A percentile compares a stretch with the other conserved stretches of the same genome.
Conservation (phyloP, 176 grass and related monocot species). For the Triticum urartu region DNA sequence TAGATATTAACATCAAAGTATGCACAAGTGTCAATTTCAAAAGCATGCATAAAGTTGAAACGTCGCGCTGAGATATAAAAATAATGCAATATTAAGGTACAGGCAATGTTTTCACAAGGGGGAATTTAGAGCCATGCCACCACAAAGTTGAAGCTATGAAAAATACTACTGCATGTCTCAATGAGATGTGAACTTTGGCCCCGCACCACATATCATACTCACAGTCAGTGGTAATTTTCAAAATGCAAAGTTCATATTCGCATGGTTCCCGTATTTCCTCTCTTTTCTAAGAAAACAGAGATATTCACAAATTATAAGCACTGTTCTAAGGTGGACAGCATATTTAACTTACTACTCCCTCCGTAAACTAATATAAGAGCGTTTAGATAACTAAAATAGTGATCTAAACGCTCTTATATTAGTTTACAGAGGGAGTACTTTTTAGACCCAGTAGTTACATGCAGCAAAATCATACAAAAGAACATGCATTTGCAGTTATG, state of each 20-base stretch:
- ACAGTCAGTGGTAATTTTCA: not conserved
- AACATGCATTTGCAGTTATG: not conserved
- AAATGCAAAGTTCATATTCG: not conserved
- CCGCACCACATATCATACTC: not conserved
- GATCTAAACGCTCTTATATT: too few relatives aligned
- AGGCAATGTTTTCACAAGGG: not conserved
- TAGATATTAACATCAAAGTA: slow-evolving; percentile 4
- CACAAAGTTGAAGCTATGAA: not conserved
- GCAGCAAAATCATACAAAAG: not conserved
- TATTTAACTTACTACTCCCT: not conserved
- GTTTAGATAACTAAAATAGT: too few relatives aligned
- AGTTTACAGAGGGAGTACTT: not conserved
- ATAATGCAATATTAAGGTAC: not conserved
- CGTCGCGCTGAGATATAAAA: not conserved
- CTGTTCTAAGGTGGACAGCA: not conserved
- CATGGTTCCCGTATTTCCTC: not conserved
- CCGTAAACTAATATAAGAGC: too few relatives aligned
- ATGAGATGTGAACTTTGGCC: not conserved
- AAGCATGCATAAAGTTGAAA: not conserved
- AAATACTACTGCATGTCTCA: not conserved
- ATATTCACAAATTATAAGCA: not conserved
- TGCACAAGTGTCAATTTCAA: not conserved
- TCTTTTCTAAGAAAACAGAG: not conserved
- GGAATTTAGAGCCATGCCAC: not conserved
- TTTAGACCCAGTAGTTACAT: slow-evolving; percentile 16